Base-by-base conservation (phyloP, 805 yeast genomes). In the Yamadazyma phyllophila region DNA sequence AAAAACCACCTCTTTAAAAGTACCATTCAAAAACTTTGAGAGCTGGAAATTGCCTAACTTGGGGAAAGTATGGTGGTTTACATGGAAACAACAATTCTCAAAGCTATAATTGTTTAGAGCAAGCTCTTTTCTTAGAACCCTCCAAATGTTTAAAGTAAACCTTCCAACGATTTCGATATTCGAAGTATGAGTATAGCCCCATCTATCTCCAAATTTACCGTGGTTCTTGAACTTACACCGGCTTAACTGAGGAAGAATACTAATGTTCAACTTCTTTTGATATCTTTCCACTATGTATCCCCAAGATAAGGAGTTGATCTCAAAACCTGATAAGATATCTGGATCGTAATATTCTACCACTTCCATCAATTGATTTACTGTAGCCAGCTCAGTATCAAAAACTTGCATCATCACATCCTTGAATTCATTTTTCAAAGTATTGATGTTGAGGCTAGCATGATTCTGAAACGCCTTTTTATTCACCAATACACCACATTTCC, bases 311-410 rank as follows among this genome's bases (percentile, higher is more conserved):
- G 82, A 67, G 51, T 88, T 86, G 5, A 88, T 75, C 57, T 94
- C 99, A 60, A 77, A 94, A 0, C 97, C 98, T 0, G 88, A 75
- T 5, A 94, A 58, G 26, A 94, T 80, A 60, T 94, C 99, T 0
- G 98, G 97, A 58, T 94, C 98, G 42, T 81, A 72, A 2, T 69
- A 53, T 14, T 81, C 75, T 0, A 88, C 82, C 12, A 85, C 51
- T 1, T 74, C 71, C 0, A 82, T 65, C 7, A 92, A 65, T 5
- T 73, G 73, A 7, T 73, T 66, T 1, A 90, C 59, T 80, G 88
- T 69, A 6, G 74, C 80, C 1, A 62, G 47, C 56, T 92, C 98
- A n/a, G 26, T 45, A 32, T 40, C 46, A 14, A 46, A 37, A 5
- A 39, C 16, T 8, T 20, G 16, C 2, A 41, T 17, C 12, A 26